Evolutionary conservation across 2,329 filamentous ascomycete genomes (phyloP).

Genomic region (Fusarium paranaense): DNA sequence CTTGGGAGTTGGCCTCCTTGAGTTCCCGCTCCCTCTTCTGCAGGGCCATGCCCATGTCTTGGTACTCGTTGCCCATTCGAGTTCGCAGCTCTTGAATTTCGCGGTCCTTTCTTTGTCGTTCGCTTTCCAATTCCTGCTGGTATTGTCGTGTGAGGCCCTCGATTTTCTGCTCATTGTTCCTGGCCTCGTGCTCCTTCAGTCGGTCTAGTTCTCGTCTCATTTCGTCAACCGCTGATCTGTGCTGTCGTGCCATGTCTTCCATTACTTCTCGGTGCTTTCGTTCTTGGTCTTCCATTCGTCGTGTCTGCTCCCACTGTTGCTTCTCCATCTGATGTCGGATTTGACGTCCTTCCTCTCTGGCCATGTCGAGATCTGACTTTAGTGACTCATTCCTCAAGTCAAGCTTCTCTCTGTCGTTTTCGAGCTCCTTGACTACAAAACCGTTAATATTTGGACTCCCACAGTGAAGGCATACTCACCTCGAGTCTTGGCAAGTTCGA

Average conservation of each 20-base stretch:
- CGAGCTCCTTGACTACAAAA: slow-evolving; percentile 59
- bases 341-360: slow-evolving; percentile 51
- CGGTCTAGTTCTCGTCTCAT: slow-evolving; percentile 59
- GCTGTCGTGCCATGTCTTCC: slow-evolving; percentile 52
- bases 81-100: slow-evolving; percentile 75
- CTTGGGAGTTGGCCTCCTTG: slow-evolving; percentile 57
- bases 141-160: slow-evolving; percentile 72
- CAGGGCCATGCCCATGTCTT: slow-evolving; percentile 60
- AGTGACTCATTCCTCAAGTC: slow-evolving; percentile 62
- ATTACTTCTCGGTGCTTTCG: slow-evolving; percentile 50
- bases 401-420: slow-evolving; percentile 60
- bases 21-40: slow-evolving; percentile 67
- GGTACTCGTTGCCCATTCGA: slow-evolving; percentile 63
- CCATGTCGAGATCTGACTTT: slow-evolving; percentile 70
- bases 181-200: slow-evolving; percentile 59
- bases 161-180: slow-evolving; percentile 75
- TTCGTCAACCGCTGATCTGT: slow-evolving; percentile 49
- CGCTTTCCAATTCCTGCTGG: slow-evolving; percentile 74
- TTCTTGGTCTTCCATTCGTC: slow-evolving; percentile 67
- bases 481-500: slow-evolving; percentile 79
- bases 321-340: slow-evolving; percentile 52
- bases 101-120: slow-evolving; percentile 66
- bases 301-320: slow-evolving; percentile 50
- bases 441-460: not conserved
- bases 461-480: slow-evolving; percentile 62